Conservation (phyloP, 805 yeast species). For the Candida chauliodis region DNA sequence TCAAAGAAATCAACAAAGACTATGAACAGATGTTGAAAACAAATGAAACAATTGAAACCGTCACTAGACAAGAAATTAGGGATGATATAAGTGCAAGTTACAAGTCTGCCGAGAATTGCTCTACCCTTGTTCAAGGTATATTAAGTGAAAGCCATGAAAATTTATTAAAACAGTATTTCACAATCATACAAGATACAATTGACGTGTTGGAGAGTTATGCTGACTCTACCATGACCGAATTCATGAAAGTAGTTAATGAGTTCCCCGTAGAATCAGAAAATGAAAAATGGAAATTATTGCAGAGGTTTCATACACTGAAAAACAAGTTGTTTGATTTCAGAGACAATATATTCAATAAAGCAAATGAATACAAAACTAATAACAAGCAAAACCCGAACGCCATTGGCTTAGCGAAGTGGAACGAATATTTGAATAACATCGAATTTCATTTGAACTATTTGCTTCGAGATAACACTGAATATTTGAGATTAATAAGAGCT, state of each 20-base stretch:
- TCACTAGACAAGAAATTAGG: constrained; percentile 34
- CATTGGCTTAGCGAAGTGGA: constrained; percentile 44
- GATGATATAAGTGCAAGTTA: constrained; percentile 26
- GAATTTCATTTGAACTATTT: constrained; percentile 47
- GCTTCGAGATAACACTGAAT: constrained; percentile 59
- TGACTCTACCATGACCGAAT: constrained; percentile 62
- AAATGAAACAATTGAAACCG: constrained; percentile 17
- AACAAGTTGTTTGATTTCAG: constrained; percentile 51
- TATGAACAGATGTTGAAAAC: constrained; percentile 24
- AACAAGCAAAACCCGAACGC: constrained; percentile 21
- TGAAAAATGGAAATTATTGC: constrained; percentile 54
- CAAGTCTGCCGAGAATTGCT: constrained; percentile 19
- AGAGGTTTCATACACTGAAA: constrained; percentile 54
- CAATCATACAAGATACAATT: constrained; percentile 41
- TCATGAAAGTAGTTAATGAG: constrained; percentile 55
- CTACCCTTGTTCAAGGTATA: constrained; percentile 20
- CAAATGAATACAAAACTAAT: constrained; percentile 16
- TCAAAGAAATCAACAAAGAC: constrained; percentile 31
- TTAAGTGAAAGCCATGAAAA: constrained; percentile 25
- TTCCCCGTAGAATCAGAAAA: constrained; percentile 16
- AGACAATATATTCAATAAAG: constrained; percentile 42
- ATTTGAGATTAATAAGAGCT: constrained; percentile 42
- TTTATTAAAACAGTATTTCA: constrained; percentile 28
- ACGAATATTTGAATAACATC: constrained; percentile 34
- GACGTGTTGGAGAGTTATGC: constrained; percentile 74